Evolutionary conservation across 2,329 filamentous ascomycete species (phyloP), one percentile per base, ranked within the genome.

Genomic region (Aspergillus neotritici): DNA sequence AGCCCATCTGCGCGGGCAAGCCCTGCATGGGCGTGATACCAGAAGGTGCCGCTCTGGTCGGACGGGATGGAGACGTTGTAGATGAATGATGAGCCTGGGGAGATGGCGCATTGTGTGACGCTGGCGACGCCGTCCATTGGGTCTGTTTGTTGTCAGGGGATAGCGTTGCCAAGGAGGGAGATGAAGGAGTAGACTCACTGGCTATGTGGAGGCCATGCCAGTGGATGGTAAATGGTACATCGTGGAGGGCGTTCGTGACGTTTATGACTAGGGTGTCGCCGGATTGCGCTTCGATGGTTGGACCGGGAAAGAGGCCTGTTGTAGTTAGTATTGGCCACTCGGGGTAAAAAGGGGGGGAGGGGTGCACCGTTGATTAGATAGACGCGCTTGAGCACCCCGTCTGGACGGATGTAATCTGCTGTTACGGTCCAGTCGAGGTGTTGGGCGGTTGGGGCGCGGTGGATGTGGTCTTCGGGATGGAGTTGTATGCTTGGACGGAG

Each of bases 91-190:
- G 68, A 65, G 4, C 84, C 84, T 0, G 84, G 76, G 0, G 73
- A 4, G 43, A 89, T 83, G 2, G 74, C 61, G 51, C 83, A 87
- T 59, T 90, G 86, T 1, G 82, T 78, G 17, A 86, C 78, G 36
- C 76, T 74, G 1, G 69, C 66, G 0, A 83, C 79, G 0, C 86
- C 86, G 62, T 91, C 86, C 81, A 88, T 87, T 21, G 48, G 43
- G 47, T 60, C 57, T 59, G 7, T 7, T 10, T 1, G 13, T 54
- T 35, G 52, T 46, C 25, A n/a, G 6, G 11, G 37, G 11, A 3
- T 28, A 7, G 12, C 1, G 8, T 37, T 16, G 13, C 7, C 17
- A 15, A 17, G 31, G 11, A 2, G 21, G 31, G 11, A 2, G 8
- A 15, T 17, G n/a, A 13, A 2, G n/a, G 30, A 17, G 34, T 15